Conservation (phyloP, 1,284 basidiomycete species). For the Rhodotorula sp. region DNA sequence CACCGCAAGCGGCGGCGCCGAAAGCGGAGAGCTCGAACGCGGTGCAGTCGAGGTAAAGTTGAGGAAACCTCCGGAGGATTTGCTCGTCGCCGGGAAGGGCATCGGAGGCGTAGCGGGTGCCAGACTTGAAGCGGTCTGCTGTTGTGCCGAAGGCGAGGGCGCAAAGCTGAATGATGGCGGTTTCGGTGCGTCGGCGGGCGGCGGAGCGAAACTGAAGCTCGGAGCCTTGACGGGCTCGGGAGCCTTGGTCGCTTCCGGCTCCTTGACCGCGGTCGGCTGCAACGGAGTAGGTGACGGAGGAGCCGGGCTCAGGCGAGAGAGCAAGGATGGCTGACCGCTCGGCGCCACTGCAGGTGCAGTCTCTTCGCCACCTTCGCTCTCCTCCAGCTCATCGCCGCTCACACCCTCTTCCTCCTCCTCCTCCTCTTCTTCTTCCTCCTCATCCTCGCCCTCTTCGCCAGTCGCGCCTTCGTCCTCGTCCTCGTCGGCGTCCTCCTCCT, state of each 20-base stretch:
- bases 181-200: not conserved
- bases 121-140: not conserved
- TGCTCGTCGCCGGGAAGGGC: not conserved
- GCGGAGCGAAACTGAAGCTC: constrained; percentile 21
- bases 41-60: constrained; percentile 29
- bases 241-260: not conserved
- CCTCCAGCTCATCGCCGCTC: constrained; percentile 12
- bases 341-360: not conserved
- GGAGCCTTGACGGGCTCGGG: not conserved
- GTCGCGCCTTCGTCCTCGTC: constrained; percentile 16
- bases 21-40: constrained; percentile 21
- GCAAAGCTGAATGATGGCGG: constrained; percentile 16
- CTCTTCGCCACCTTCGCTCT: constrained; percentile 5
- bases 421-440: constrained; percentile 10
- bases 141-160: not conserved
- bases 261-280: not conserved
- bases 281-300: not conserved
- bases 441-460: constrained; percentile 10
- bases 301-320: constrained; percentile 21
- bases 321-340: constrained; percentile 14
- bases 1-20: constrained; percentile 8
- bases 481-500: not conserved
- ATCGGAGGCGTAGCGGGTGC: not conserved
- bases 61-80: constrained; percentile 18
- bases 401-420: constrained; percentile 9